Base-by-base conservation (phyloP, 768 basidiomycete species). In the Pseudohyphozyma bogoriensis region DNA sequence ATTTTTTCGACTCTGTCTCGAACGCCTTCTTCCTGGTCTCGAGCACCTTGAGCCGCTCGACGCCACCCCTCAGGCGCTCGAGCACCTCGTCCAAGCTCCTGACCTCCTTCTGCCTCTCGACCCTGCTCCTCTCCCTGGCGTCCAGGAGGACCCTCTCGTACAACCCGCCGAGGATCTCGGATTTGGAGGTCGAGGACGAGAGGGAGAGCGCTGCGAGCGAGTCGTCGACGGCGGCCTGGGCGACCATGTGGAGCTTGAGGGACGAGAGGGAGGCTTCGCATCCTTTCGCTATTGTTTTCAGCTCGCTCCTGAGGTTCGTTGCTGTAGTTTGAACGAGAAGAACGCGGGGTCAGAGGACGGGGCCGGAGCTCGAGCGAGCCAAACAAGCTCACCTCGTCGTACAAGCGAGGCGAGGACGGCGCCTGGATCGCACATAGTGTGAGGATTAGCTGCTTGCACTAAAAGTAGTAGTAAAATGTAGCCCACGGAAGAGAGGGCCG, bases 401-500 rank as follows among this genome's bases (percentile, higher is more conserved):
- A n/a, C n/a, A n/a, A n/a, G n/a, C n/a, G n/a, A n/a, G n/a, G n/a
- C n/a, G n/a, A n/a, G n/a, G n/a, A n/a, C n/a, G n/a, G n/a, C n/a
- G n/a, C n/a, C n/a, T n/a, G n/a, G n/a, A n/a, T n/a, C n/a, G n/a
- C n/a, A n/a, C n/a, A n/a, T n/a, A n/a, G n/a, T n/a, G n/a, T n/a
- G n/a, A n/a, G n/a, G n/a, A n/a, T n/a, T n/a, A n/a, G n/a, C n/a
- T n/a, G n/a, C n/a, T n/a, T n/a, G n/a, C n/a, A n/a, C n/a, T n/a
- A n/a, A n/a, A n/a, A n/a, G n/a, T n/a, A n/a, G n/a, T n/a, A n/a
- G n/a, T n/a, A n/a, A n/a, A 28, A n/a, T 56, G 53, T 24, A 63
- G 33, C 45, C 54, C 63, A 16, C 63, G 56, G 26, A 65, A 67
- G 4, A 69, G 49, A 0, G 68, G 68, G 6, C 68, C 68, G 46